A percentile compares a stretch with the other conserved stretches of the same genome.
These are phyloP conservation scores for Spathaspora hagerdaliae DNA, from an alignment of 805 yeast genomes.

Conservation along the genomic window DNA sequence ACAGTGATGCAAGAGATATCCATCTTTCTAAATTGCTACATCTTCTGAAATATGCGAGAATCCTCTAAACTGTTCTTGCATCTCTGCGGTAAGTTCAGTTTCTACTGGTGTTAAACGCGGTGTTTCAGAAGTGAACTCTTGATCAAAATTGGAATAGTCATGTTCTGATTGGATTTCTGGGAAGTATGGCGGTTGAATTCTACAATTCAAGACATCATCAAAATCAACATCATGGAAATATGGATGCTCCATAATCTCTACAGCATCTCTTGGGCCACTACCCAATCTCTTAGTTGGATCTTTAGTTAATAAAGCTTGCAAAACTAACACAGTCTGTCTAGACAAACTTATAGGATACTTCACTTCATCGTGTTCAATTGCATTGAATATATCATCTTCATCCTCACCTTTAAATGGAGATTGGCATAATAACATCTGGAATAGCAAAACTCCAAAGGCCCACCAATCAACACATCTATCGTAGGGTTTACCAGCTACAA, in stretches of 20 bases:
- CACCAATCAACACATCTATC: slow-evolving; percentile 98
- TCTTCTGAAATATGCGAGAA: slow-evolving; percentile 83
- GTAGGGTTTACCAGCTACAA: slow-evolving; percentile 86
- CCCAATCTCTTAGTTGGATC: slow-evolving; percentile 86
- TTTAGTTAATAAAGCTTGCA: slow-evolving; percentile 86
- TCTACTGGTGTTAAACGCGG: slow-evolving; percentile 95
- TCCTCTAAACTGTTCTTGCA: slow-evolving; percentile 97
- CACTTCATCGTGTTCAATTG: slow-evolving; percentile 94
- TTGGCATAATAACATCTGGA: slow-evolving; percentile 94
- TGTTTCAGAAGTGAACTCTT: slow-evolving; percentile 89
- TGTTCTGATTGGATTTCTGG: slow-evolving; percentile 86
- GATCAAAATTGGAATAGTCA: slow-evolving; percentile 90
- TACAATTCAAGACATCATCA: slow-evolving; percentile 71
- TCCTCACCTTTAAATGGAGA: slow-evolving; percentile 97
- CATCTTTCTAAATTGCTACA: slow-evolving; percentile 24
- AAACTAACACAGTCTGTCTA: slow-evolving; percentile 88
- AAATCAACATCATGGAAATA: slow-evolving; percentile 88
- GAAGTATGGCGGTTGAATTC: slow-evolving; percentile 82
- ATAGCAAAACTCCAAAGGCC: slow-evolving; percentile 96
- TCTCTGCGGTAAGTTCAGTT: slow-evolving; percentile 74
- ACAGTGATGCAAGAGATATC: too few relatives aligned
- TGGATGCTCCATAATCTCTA: slow-evolving; percentile 92
- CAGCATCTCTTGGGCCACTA: slow-evolving; percentile 81
- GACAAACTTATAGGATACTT: slow-evolving; percentile 97
- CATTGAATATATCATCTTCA: slow-evolving; percentile 95